Base-by-base conservation (phyloP, 106 monocot species). In the Iris macrosiphon region DNA sequence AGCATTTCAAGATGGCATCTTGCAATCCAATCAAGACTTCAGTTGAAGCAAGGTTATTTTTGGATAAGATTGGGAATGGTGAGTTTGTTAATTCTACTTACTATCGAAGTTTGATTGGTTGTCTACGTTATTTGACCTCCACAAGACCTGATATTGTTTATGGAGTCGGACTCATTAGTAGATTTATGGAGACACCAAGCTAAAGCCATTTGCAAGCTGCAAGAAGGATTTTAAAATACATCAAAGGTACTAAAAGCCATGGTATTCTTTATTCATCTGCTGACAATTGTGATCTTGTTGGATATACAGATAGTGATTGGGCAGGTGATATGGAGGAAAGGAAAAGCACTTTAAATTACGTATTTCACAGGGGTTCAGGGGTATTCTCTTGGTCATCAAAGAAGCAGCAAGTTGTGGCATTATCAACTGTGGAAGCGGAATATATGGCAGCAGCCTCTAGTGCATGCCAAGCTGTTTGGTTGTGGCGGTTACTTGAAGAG, bases 381-480 rank as follows among this genome's bases (percentile, higher is more conserved):
- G 44, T 2, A 45, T 45, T 14, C 17, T 45, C 44, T 10, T 47
- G 22, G 46, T 47, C 46, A 21, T 47, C 54, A 33, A 55, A 39
- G 54, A 55, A 55, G 32, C 7, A 55, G 27, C 15, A 0, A 17
- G 7, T 1, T 2, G 31, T 31, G 0, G 18, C 31, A 34, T 14
- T 30, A 12, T 52, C 52, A 1, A 27, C 21, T 30, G 7, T 9
- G 12, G 29, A 52, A 52, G 29, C 54, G 18, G 33, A 55, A 7
- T 55, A n/a, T n/a, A 34, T 55, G 17, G 52, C 29, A 15, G 56
- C 56, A 10, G 34, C 56, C 1, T 15, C 56, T 37, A 18, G 20
- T 34, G 33, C 32, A 37, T 58, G 40, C 41, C 58, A 58, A n/a
- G 21, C 40, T 3, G 26, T 58, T 11, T 58, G 40, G 40, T 27